phyloP scores from a whole-genome alignment of 164 flowering plant genomes.

The Magnolia officinalis region DNA sequence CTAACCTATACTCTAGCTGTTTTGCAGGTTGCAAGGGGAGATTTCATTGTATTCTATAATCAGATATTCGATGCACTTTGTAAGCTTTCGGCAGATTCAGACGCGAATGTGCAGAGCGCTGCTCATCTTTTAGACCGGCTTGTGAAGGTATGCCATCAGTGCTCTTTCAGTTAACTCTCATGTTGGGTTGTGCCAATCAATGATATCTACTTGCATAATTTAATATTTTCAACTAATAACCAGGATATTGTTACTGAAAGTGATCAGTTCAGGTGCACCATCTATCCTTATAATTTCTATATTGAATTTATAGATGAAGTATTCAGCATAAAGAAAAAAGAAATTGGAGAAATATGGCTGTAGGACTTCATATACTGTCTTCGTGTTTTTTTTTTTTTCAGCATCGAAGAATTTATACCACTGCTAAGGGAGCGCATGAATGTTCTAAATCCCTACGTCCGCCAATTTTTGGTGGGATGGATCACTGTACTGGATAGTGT shows the following conservation, averaged over 20 bases:
- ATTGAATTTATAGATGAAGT: conserved; percentile 4
- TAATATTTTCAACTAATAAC: conserved; percentile 9
- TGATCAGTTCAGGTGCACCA: conserved; percentile 91
- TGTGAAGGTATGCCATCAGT: conserved; percentile 59
- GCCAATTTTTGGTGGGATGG: conserved; percentile 99
- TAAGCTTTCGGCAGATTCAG: conserved; percentile 95
- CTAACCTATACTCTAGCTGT: conserved; percentile 2
- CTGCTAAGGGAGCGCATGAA: conserved; percentile 95
- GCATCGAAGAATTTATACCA: conserved; percentile 98
- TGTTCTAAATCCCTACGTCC: conserved; percentile 84
- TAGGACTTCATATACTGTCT: conserved; percentile 6
- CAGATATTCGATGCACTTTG: conserved; percentile 95
- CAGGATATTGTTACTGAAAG: conserved; percentile 99
- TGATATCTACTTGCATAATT: neutral
- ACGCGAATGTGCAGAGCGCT: conserved; percentile 98
- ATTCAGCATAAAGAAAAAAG: neutral
- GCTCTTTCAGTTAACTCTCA: neutral
- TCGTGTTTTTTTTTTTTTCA: conserved; percentile 28
- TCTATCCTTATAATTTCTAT: conserved; percentile 8
- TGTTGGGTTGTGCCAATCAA: neutral
- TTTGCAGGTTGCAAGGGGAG: conserved; percentile 94
- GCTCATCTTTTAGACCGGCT: conserved; percentile 97
- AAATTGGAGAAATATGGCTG: neutral
- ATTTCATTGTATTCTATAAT: conserved; percentile 88
- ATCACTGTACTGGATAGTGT: conserved; percentile 97